Base-by-base conservation (phyloP, 1,284 basidiomycete species). In the Cryptococcus sp. region DNA sequence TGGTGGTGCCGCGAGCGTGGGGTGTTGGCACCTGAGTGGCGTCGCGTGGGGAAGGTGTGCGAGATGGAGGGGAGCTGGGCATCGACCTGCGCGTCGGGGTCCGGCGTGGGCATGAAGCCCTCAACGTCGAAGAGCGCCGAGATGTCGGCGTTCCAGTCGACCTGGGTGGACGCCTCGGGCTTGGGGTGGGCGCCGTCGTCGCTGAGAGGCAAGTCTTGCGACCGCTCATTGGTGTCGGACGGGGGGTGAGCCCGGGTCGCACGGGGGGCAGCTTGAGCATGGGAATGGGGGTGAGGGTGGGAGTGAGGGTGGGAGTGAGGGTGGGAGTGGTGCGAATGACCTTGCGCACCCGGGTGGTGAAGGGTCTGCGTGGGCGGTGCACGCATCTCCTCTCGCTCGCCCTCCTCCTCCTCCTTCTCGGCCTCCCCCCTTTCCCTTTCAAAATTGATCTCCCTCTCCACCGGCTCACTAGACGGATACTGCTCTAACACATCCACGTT, bases 81-180 rank as follows among this genome's bases (percentile, higher is more conserved):
- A 9, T 33, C 24, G 13, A 13, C 20, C 46, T 28, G 23, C 15
- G 28, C 44, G 11, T 43, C 33, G 6, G 46, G 28, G 28, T 33
- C 24, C n/a, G 33, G 40, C 6, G 59, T 52, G 6, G 63, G 48
- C 58, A 66, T 62, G 55, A 71, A 72, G 2, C 68, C 68, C 16
- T 71, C 71, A 6, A 73, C 63, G 51, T 74, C 64, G 56, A 74
- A 73, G 50, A 73, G 70, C 8, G 69, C 64, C 2, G 70, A 72
- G 2, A 71, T 47, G 47, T 74, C 70, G n/a, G 62, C 59, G 24
- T 57, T 56, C 70, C 71, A 72, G 20, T 64, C 61, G 12, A 52
- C 51, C 36, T 49, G 48, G n/a, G n/a, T 46, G 44, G 2, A 40
- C 23, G 11, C 51, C 15, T 15, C 24, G 5, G 28, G 28, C 46